Evolutionary conservation across 2,329 filamentous ascomycete genomes (phyloP), one percentile per base, ranked within the genome.

Genomic region (Didymella arachidicola): DNA sequence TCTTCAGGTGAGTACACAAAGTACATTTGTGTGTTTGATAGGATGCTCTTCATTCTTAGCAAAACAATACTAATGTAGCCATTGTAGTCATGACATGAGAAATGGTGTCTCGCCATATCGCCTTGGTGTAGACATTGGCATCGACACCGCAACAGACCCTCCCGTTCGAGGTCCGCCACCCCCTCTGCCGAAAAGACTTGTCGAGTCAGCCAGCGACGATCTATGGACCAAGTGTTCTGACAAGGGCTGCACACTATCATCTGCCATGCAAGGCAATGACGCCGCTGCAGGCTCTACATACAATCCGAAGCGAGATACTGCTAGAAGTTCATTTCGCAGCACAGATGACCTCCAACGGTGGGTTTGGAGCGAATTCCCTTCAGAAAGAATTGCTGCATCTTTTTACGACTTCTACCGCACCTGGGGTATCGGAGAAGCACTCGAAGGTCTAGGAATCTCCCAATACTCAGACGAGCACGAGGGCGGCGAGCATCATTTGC

Each of bases 361-460:
- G 64, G 48, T 38, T n/a, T 66, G 64, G 64, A 51, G 43, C 8
- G 38, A 29, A 2, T 65, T 55, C 22, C 58, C 62, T 2, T 12
- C 16, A 5, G 22, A 47, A 0, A 51, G 14, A 4, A 26, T 56
- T 7, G 44, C 49, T 10, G 44, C 58, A 5, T 27, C 7, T 1
- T 63, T 59, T 43, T 49, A 62, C 12, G 49, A 66, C 25, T 53
- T 68, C 4, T 57, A 68, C 38, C 26, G 41, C 3, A 61, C 57
- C 8, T 67, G 63, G 61, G 63, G 63, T 5, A 52, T 67, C 11
- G 64, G 59, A 5, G 52, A 61, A 32, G 66, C 57, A 2, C 49
- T 69, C 11, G 36, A 51, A n/a, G 63, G 39, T 14, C 53, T 67
- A 2, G 59, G 59, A 5, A 29, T 69, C 19, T 61, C 48, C 11